Conservation (phyloP, 306 rosid genomes). For the Pterocarpus santalinus region DNA sequence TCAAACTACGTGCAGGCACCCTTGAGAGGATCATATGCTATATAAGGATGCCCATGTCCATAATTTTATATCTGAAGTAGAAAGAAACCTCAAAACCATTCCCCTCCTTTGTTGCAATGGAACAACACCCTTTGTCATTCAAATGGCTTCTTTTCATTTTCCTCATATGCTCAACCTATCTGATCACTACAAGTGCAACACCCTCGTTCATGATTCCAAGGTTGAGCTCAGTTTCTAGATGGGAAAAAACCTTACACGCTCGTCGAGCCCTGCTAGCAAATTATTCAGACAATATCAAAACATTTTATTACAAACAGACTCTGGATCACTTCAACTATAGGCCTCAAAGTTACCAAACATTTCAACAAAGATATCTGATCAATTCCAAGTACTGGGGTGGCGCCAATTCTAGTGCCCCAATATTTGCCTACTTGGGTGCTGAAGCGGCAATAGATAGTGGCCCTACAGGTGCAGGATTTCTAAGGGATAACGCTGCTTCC, state of each 20-base stretch:
- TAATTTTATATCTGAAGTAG: not conserved
- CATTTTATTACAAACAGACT: constrained; percentile 64
- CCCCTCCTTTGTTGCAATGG: constrained; percentile 12
- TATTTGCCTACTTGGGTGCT: constrained; percentile 71
- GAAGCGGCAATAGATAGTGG: constrained; percentile 61
- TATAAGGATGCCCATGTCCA: not conserved
- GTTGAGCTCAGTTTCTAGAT: constrained; percentile 55
- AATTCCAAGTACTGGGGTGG: constrained; percentile 79
- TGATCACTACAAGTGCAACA: not conserved
- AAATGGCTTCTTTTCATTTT: constrained; percentile 36
- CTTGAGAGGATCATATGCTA: not conserved
- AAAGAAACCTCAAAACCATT: constrained; percentile 30
- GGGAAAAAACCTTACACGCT: constrained; percentile 40
- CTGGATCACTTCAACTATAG: constrained; percentile 83
- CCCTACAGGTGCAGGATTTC: constrained; percentile 52
- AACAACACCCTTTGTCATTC: not conserved
- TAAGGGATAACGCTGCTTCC: constrained; percentile 64
- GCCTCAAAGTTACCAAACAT: constrained; percentile 65
- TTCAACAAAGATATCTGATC: constrained; percentile 70
- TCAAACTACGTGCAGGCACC: not conserved
- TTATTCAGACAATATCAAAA: constrained; percentile 38
- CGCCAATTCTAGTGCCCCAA: constrained; percentile 64
- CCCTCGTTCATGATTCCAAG: constrained; percentile 53
- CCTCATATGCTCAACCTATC: not conserved
- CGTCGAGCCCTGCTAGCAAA: not conserved